Base-by-base conservation (phyloP, 1,284 basidiomycete genomes). In the Testicularia cyperi region DNA sequence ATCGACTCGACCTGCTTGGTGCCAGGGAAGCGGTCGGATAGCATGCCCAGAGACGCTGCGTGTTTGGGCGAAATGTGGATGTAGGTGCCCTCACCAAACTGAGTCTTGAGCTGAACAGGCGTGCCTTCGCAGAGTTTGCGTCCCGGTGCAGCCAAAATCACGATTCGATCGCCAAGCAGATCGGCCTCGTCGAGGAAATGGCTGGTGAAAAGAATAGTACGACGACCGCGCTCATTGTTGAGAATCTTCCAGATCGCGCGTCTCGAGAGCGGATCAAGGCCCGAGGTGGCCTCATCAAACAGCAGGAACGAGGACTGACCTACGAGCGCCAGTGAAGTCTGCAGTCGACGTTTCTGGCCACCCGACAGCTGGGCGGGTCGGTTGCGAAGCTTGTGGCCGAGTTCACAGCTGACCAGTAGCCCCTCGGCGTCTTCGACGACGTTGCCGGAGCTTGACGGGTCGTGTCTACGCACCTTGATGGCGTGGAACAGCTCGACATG, bases 121-220 rank as follows among this genome's bases (percentile, higher is more conserved):
- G 85, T 81, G 6, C 86, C 87, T 32, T 84, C 79, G 0, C 86
- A 87, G 3, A 89, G 81, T 2, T 88, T 78, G 58, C 84, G 85
- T 8, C 87, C 88, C 3, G 87, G 88, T 0, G 86, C 83, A 18
- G 85, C 84, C 5, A 90, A 79, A 37, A 89, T 85, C 0, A 85
- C 85, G 36, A 90, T 86, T 10, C 83, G 80, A 62, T 89, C 87
- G 0, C 84, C 88, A 8, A 90, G 78, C 13, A 88, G 79, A 69
- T 89, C 88, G 0, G 87, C 87, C 77, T 90, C 87, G 61, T 90
- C 88, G 4, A 88, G 80, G 76, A 88, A 47, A 72, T 87, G 86
- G 1, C 85, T 87, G 0, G 85, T 87, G 64, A 87, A 83, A 7
- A 87, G 77, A 28, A 86, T 81, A 0, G 84, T 84, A 19, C 86